Percentiles rank a stretch among this genome's conserved stretches.
Conservation (phyloP, 208 protist genomes). For the Borovskyia barvae region DNA sequence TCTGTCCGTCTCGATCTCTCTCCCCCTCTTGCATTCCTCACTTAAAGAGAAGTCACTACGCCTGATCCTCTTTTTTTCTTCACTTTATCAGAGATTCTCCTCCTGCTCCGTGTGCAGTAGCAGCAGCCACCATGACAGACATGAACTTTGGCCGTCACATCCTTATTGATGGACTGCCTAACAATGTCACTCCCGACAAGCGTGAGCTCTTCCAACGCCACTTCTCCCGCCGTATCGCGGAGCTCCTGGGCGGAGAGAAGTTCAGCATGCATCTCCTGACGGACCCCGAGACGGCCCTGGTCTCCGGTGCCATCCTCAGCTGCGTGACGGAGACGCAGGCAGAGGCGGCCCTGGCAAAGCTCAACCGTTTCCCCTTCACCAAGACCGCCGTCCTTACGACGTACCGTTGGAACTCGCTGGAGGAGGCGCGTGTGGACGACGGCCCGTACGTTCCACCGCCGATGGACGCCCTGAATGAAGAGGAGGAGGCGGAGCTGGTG, state of each 20-base stretch:
- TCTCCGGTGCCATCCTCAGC: slow-evolving; percentile 79
- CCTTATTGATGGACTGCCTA: slow-evolving; percentile 76
- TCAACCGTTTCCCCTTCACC: slow-evolving; percentile 81
- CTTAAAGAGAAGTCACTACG: not conserved
- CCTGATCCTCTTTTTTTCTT: slow-evolving; percentile 2
- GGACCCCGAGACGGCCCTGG: slow-evolving; percentile 56
- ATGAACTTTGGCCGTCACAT: slow-evolving; percentile 64
- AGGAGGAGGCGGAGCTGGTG: slow-evolving; percentile 67
- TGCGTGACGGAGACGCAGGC: slow-evolving; percentile 67
- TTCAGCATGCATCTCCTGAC: slow-evolving; percentile 75
- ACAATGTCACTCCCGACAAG: slow-evolving; percentile 87
- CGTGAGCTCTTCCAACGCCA: slow-evolving; percentile 57
- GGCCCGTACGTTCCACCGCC: slow-evolving; percentile 73
- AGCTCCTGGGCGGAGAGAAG: slow-evolving; percentile 66
- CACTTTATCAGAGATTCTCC: not conserved
- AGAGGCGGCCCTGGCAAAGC: slow-evolving; percentile 76
- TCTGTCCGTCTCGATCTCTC: not conserved
- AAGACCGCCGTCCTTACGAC: slow-evolving; percentile 71
- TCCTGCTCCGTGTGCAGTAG: not conserved
- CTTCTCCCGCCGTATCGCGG: slow-evolving; percentile 57
- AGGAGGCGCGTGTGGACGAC: slow-evolving; percentile 39
- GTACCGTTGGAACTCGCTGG: slow-evolving; percentile 77
- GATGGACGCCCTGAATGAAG: slow-evolving; percentile 37
- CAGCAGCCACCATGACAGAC: slow-evolving; percentile 20
- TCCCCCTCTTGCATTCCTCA: not conserved